Conservation (phyloP, 306 rosid genomes). For the Gleditsia sinensis region DNA sequence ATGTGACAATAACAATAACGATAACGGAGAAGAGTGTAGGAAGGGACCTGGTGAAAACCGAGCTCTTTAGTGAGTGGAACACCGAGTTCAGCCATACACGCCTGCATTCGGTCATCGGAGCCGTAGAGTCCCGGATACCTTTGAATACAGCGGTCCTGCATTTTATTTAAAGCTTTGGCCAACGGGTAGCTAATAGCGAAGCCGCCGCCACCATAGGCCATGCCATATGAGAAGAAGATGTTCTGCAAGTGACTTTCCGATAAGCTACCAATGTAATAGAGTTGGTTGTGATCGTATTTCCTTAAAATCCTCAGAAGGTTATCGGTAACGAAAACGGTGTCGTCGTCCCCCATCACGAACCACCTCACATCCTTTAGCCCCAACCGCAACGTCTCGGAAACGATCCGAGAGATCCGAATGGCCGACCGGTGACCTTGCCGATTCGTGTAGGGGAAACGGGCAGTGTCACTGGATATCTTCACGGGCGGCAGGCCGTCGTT, state of each 20-base stretch:
- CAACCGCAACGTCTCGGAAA: conserved; percentile 76
- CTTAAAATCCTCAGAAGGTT: conserved; percentile 65
- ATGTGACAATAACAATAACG: background rate
- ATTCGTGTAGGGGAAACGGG: conserved; percentile 61
- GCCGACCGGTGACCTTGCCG: conserved; percentile 94
- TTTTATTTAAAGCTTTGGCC: conserved; percentile 62
- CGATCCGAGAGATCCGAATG: conserved; percentile 87
- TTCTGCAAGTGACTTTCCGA: conserved; percentile 96
- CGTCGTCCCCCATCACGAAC: conserved; percentile 99
- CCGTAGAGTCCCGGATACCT: conserved; percentile 88
- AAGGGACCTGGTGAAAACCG: conserved; percentile 90
- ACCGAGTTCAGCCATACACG: conserved; percentile 99
- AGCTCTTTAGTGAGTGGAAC: conserved; percentile 93
- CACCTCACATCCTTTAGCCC: conserved; percentile 72
- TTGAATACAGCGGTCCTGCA: conserved; percentile 88
- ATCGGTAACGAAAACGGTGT: conserved; percentile 85
- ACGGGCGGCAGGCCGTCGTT: conserved; percentile 59
- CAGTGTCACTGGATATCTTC: conserved; percentile 72
- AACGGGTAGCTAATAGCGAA: conserved; percentile 84
- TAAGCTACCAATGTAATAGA: conserved; percentile 79
- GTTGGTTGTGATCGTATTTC: conserved; percentile 76
- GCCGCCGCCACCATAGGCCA: conserved; percentile 99
- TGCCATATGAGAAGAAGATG: conserved; percentile 85
- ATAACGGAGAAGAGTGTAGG: background rate
- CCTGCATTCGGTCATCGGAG: conserved; percentile 97